Evolutionary conservation across 768 basidiomycete species (phyloP).

Genomic region (Cytidiella melzeri): DNA sequence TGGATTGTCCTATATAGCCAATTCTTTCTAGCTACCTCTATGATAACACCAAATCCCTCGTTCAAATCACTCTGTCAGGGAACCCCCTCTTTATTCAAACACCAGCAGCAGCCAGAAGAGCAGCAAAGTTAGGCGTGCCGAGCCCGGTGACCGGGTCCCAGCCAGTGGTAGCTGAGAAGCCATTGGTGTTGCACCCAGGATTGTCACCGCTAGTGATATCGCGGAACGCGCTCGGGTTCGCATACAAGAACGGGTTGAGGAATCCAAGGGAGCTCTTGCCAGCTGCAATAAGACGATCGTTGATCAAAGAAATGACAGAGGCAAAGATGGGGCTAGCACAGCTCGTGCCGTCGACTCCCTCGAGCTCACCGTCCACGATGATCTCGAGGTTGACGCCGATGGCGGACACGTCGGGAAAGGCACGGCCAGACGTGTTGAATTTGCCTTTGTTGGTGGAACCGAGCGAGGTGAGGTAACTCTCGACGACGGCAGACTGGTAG

Average conservation of each 20-base stretch:
- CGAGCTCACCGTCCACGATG: conserved; percentile 31
- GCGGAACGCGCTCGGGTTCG: conserved; percentile 21
- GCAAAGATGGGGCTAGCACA: conserved; percentile 59
- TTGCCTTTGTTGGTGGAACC: conserved; percentile 46
- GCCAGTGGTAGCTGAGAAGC: conserved; percentile 26
- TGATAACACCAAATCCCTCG: too few species aligned
- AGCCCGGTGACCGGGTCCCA: conserved; percentile 32
- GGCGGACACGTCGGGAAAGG: conserved; percentile 60
- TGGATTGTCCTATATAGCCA: not conserved
- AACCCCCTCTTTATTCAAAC: too few species aligned
- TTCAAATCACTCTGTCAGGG: too few species aligned
- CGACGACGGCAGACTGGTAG: conserved; percentile 46
- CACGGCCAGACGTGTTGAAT: conserved; percentile 44
- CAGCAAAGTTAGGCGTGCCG: conserved; percentile 29
- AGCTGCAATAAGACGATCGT: conserved; percentile 26
- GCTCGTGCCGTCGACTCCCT: conserved; percentile 51
- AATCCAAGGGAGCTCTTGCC: conserved; percentile 31
- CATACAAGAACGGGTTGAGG: conserved; percentile 32
- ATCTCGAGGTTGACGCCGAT: conserved; percentile 45
- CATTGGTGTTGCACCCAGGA: conserved; percentile 29
- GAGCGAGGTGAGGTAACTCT: conserved; percentile 37
- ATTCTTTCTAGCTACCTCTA: not conserved
- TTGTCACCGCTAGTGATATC: conserved; percentile 28
- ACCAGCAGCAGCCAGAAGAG: conserved; percentile 26
- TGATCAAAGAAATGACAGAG: conserved; percentile 51